phyloP scores from a whole-genome alignment of 1,139 yeast genomes.

The Kodamaea fungicola region DNA sequence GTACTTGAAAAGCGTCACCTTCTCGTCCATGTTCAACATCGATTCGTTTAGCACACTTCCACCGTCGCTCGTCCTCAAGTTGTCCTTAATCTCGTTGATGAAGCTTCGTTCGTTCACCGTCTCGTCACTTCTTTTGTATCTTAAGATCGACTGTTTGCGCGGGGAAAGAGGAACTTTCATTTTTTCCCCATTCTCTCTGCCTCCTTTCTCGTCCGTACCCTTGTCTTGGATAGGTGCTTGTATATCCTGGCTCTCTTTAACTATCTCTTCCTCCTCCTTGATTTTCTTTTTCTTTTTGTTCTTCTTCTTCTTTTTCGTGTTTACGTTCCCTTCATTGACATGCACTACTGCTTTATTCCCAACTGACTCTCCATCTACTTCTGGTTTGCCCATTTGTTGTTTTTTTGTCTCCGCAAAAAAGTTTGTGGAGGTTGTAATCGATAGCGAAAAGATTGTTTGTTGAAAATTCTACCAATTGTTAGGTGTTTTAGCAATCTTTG shows the following conservation, averaged over 20 bases:
- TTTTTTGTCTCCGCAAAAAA: too few species aligned
- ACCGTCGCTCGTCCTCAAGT: conserved; percentile 14
- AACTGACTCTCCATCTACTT: too few species aligned
- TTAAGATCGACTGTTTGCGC: conserved; percentile 37
- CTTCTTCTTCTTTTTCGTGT: conserved; percentile 1
- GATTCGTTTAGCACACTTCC: conserved; percentile 3
- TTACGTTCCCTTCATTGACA: neutral
- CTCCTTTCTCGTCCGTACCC: neutral
- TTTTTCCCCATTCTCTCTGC: neutral
- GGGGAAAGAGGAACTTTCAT: conserved; percentile 19
- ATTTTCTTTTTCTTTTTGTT: neutral
- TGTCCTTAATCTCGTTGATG: conserved; percentile 29
- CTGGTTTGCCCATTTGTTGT: too few species aligned
- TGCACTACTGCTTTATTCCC: too few species aligned
- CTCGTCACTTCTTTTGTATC: conserved; percentile 35
- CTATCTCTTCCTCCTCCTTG: neutral
- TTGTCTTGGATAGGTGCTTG: neutral
- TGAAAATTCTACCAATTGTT: too few species aligned
- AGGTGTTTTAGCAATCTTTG: too few species aligned
- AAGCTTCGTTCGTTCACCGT: conserved; percentile 17
- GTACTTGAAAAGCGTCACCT: conserved; percentile 36
- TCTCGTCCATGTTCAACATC: conserved; percentile 26
- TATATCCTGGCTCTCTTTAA: conserved; percentile 1
- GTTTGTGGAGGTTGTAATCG: too few species aligned
- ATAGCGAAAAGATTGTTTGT: too few species aligned